These are phyloP conservation scores for Chrysanthemum lavandulifolium DNA, from an alignment of 129 eudicot species.

Conservation along the genomic window DNA sequence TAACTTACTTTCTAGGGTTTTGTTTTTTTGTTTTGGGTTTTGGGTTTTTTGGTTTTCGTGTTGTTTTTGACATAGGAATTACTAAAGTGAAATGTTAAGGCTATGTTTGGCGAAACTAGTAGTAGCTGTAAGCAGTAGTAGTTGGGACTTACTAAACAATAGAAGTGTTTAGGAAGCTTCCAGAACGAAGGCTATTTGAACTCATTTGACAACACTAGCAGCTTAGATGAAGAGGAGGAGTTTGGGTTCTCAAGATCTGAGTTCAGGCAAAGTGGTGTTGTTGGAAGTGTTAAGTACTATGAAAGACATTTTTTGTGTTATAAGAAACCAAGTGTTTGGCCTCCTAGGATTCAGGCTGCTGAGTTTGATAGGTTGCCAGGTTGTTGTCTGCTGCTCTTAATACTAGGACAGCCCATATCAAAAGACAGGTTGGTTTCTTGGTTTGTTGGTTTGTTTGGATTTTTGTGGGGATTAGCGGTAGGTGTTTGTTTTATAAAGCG, in stretches of 20 bases:
- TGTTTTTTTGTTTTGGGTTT: too few relatives aligned
- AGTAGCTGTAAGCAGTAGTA: too few relatives aligned
- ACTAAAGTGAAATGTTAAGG: too few relatives aligned
- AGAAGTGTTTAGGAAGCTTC: slow-evolving; percentile 48
- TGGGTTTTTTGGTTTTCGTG: too few relatives aligned
- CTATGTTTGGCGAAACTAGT: too few relatives aligned
- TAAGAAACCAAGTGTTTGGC: slow-evolving; percentile 94
- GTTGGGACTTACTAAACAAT: too few relatives aligned
- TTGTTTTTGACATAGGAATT: too few relatives aligned
- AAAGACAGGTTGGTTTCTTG: slow-evolving; percentile 45
- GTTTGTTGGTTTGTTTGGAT: too few relatives aligned
- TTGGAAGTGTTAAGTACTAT: slow-evolving; percentile 35
- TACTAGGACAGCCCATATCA: slow-evolving; percentile 55
- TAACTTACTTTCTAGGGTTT: too few relatives aligned
- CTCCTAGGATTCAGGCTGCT: slow-evolving; percentile 82
- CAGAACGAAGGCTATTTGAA: slow-evolving; percentile 67
- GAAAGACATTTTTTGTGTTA: slow-evolving; percentile 82
- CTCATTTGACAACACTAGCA: slow-evolving; percentile 21
- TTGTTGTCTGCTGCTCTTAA: slow-evolving; percentile 79
- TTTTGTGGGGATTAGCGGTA: too few relatives aligned
- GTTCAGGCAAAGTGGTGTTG: slow-evolving; percentile 56
- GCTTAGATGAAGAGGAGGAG: slow-evolving; percentile 45
- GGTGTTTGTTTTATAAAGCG: too few relatives aligned
- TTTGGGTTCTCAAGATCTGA: slow-evolving; percentile 74
- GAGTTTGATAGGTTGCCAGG: slow-evolving; percentile 95